Evolutionary conservation across 2,329 filamentous ascomycete species (phyloP).

Genomic region (Pseudocercospora fijiensis): DNA sequence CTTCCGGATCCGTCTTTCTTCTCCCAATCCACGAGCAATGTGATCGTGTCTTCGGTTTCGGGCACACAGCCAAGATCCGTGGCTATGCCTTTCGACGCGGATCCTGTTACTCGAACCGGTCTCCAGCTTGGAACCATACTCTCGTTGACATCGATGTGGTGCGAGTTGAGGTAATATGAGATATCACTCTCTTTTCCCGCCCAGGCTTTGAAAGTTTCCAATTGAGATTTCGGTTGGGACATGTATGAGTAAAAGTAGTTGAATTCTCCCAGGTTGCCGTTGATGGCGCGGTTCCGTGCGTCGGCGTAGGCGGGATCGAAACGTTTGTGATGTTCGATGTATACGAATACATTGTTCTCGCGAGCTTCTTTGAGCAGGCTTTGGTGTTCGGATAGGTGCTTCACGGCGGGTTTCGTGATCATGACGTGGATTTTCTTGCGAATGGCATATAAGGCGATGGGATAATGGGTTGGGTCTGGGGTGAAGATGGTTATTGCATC

Average conservation of each 20-base stretch:
- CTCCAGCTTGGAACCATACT: constrained; percentile 77
- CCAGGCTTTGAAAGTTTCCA: constrained; percentile 94
- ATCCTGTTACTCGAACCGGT: constrained; percentile 76
- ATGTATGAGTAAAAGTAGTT: constrained; percentile 99
- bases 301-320: constrained; percentile 92
- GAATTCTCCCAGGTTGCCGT: constrained; percentile 73
- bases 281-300: constrained; percentile 72
- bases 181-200: constrained; percentile 90
- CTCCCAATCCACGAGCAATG: constrained; percentile 83
- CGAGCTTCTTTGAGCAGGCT: constrained; percentile 69
- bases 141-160: constrained; percentile 91
- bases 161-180: constrained; percentile 92
- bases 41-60: constrained; percentile 90
- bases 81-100: constrained; percentile 75
- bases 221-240: constrained; percentile 86
- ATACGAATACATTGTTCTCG: constrained; percentile 80
- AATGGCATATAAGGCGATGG: constrained; percentile 89
- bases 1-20: constrained; percentile 65
- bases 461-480: constrained; percentile 87
- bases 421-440: constrained; percentile 85
- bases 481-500: constrained; percentile 96
- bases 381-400: constrained; percentile 77
- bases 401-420: constrained; percentile 90
- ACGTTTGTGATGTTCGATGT: constrained; percentile 94
- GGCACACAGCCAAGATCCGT: constrained; percentile 73